Evolutionary conservation across 2,329 filamentous ascomycete species (phyloP).

Genomic region (Helminthosporium solani): DNA sequence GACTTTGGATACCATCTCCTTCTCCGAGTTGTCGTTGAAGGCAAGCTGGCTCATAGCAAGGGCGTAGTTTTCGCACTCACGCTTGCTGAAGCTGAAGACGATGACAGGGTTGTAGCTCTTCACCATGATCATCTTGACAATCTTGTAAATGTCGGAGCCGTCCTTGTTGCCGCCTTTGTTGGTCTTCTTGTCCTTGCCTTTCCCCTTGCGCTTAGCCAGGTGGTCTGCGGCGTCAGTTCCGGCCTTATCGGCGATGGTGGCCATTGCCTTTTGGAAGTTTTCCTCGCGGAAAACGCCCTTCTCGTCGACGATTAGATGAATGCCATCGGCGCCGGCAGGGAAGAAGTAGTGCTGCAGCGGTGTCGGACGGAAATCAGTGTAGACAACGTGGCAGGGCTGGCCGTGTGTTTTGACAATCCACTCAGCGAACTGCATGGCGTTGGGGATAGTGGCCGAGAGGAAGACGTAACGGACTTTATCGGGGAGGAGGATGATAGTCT

Average conservation of each 20-base stretch:
- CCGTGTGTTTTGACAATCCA: constrained; percentile 99
- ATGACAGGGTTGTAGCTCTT: constrained; percentile 98
- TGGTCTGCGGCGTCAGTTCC: constrained; percentile 79
- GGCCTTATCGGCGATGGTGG: constrained; percentile 81
- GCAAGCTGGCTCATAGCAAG: constrained; percentile 81
- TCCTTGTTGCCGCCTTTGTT: constrained; percentile 75
- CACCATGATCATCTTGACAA: constrained; percentile 97
- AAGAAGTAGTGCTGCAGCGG: constrained; percentile 98
- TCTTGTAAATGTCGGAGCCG: constrained; percentile 88
- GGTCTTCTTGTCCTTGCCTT: constrained; percentile 86
- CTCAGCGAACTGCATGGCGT: constrained; percentile 98
- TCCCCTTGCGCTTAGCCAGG: constrained; percentile 78
- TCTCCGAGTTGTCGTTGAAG: constrained; percentile 96
- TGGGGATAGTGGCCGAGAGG: constrained; percentile 95
- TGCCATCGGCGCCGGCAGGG: constrained; percentile 86
- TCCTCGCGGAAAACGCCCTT: constrained; percentile 95
- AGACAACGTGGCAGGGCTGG: constrained; percentile 97
- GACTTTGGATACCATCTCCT: constrained; percentile 89
- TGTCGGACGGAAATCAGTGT: constrained; percentile 96
- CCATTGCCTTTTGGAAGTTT: constrained; percentile 97
- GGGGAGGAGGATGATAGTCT: constrained; percentile 95
- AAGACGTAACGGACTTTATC: constrained; percentile 99
- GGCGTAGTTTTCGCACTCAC: constrained; percentile 89
- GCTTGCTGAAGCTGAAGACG: constrained; percentile 98
- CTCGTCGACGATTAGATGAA: constrained; percentile 92